Evolutionary conservation across 1,284 basidiomycete species (phyloP).

Genomic region (Fomitopsis schrenkii): DNA sequence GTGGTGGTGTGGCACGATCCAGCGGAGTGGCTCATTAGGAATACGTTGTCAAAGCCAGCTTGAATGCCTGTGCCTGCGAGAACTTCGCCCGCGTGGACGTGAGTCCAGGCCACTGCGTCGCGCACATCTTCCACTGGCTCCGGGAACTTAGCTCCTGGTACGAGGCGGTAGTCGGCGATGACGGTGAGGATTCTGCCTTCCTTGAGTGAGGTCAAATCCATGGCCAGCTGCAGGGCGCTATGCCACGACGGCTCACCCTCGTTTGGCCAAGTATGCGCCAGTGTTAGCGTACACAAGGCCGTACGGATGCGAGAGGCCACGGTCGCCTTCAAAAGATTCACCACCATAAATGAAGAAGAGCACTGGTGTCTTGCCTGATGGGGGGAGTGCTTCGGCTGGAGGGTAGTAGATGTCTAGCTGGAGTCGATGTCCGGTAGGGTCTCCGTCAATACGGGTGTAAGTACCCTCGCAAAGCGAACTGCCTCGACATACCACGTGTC

Average conservation of each 20-base stretch:
- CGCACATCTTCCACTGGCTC: slow-evolving; percentile 48
- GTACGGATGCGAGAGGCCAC: slow-evolving; percentile 36
- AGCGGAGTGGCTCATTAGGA: slow-evolving; percentile 55
- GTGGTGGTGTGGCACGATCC: slow-evolving; percentile 48
- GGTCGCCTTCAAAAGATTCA: slow-evolving; percentile 47
- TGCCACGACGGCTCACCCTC: slow-evolving; percentile 29
- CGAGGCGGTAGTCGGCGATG: slow-evolving; percentile 62
- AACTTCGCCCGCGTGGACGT: slow-evolving; percentile 29
- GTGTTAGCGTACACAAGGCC: slow-evolving; percentile 49
- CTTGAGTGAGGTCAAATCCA: neutral
- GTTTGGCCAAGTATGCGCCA: slow-evolving; percentile 54
- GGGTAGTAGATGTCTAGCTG: slow-evolving; percentile 61
- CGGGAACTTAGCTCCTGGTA: slow-evolving; percentile 50
- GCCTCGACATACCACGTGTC: slow-evolving; percentile 14
- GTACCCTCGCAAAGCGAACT: no score
- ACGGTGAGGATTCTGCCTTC: slow-evolving; percentile 41
- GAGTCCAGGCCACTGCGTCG: slow-evolving; percentile 54
- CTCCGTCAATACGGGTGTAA: no score
- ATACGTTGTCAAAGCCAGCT: slow-evolving; percentile 31
- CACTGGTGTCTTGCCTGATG: slow-evolving; percentile 38
- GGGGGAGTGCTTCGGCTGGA: slow-evolving; percentile 12
- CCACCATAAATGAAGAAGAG: slow-evolving; percentile 66
- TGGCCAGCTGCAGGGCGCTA: no score
- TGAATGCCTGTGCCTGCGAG: slow-evolving; percentile 16
- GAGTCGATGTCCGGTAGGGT: no score